Base-by-base conservation (phyloP, 176 grass and related monocot species). In the Lolium rigidum region DNA sequence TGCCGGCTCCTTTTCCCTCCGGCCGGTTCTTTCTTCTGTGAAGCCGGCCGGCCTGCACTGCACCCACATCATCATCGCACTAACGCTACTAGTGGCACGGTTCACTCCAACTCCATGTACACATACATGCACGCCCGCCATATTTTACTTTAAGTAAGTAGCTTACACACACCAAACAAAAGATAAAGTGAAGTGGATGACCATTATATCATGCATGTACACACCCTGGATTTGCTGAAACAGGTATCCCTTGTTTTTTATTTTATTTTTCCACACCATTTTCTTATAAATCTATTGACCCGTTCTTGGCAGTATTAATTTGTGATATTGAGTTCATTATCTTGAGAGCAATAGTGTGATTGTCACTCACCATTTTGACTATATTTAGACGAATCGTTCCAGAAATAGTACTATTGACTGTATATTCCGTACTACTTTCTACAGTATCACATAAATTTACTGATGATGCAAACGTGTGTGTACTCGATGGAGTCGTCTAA, bases 151-250 rank as follows among this genome's bases (percentile, higher is more conserved):
- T 86, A 55, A 55, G 47, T 50, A 71, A 90, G 84, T 83, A 83
- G 60, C 89, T 87, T 90, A 18, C 65, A 86, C 84, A 24, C 65
- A 86, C 84, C 73, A 20, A 90, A 86, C 84, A 90, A 87, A 87
- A 79, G 65, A 83, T 87, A 74, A 86, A 90, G 79, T 5, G 74
- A 61, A 78, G 46, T 47, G 46, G 15, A 56, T 31, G 21, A 78
- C 57, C 78, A 58, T 49, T 57, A 24, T 43, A 10, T 28, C 51
- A 7, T 51, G 60, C 60, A 35, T 52, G 83, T 81, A 85, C 76
- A 57, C 75, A 48, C 43, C 31, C 69, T 12, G 4, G 16, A 10
- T 81, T 80, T 28, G 62, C 60, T 70, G 10, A 82, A 28, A 76
- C 3, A 28, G 72, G 17, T 1, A 25, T 31, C 12, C 47, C 24